A percentile compares a stretch with the other conserved stretches of the same genome.
Conservation (phyloP, 2,329 filamentous ascomycete species). For the Pseudovirgaria hyperparasitica region DNA sequence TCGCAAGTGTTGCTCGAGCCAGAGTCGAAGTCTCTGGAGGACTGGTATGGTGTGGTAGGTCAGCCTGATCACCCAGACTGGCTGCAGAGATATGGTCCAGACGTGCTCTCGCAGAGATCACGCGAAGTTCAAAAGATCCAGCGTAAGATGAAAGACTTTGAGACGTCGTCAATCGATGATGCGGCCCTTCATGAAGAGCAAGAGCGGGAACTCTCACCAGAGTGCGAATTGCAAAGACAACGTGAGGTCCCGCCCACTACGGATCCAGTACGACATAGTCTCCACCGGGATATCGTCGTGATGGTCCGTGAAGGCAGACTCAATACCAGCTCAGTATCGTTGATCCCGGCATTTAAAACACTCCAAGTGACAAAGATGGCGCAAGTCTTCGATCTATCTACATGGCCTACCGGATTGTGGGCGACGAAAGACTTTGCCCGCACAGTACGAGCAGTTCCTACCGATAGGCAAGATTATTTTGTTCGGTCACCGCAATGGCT, state of each 20-base stretch:
- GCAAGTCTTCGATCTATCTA: conserved; percentile 16
- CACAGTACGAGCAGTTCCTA: conserved; percentile 27
- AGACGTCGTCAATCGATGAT: too few relatives aligned
- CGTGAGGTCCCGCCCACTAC: conserved; percentile 27
- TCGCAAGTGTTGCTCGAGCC: conserved; percentile 23
- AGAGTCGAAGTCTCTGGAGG: conserved; percentile 33
- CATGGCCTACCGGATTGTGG: conserved; percentile 29
- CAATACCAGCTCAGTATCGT: too few relatives aligned
- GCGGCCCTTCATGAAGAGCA: conserved; percentile 25
- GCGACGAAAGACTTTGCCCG: conserved; percentile 39
- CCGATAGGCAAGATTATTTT: conserved; percentile 40
- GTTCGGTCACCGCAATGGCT: conserved; percentile 44
- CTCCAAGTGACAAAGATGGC: conserved; percentile 31
- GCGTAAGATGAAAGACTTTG: conserved; percentile 11
- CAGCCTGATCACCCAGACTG: conserved; percentile 42
- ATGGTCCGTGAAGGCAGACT: too few relatives aligned
- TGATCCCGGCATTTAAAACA: conserved; percentile 33
- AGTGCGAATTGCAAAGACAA: conserved; percentile 25
- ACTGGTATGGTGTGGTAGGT: too few relatives aligned
- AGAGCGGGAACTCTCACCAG: conserved; percentile 43
- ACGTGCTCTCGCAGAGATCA: conserved; percentile 8
- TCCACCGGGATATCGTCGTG: too few relatives aligned
- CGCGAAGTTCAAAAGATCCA: conserved; percentile 11
- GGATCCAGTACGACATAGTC: conserved; percentile 13
- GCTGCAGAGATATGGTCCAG: background rate